These are phyloP conservation scores for Syzygium oleosum DNA, from an alignment of 345 rosid genomes.

Conservation along the genomic window DNA sequence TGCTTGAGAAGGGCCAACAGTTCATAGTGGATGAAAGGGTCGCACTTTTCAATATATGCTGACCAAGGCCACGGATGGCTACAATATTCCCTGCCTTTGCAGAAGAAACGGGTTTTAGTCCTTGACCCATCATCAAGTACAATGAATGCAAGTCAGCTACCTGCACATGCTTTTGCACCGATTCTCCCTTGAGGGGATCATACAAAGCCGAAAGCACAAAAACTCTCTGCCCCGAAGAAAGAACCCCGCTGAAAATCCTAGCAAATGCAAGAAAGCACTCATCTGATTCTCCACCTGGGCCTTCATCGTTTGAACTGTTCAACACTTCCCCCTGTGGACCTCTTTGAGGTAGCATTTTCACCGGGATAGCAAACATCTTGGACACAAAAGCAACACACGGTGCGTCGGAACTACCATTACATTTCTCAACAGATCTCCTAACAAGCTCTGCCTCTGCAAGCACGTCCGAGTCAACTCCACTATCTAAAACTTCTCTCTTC, in stretches of 20 bases:
- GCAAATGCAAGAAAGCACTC: slow-evolving; percentile 99
- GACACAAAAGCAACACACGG: slow-evolving; percentile 89
- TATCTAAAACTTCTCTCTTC: slow-evolving; percentile 41
- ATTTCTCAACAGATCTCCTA: slow-evolving; percentile 67
- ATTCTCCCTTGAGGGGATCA: slow-evolving; percentile 68
- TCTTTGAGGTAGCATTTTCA: slow-evolving; percentile 65
- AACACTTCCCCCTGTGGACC: slow-evolving; percentile 66
- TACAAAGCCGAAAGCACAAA: slow-evolving; percentile 78
- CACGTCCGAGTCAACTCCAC: slow-evolving; percentile 29
- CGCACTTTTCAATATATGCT: slow-evolving; percentile 83
- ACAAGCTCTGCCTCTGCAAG: slow-evolving; percentile 61
- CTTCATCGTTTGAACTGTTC: slow-evolving; percentile 39
- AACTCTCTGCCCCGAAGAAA: slow-evolving; percentile 48
- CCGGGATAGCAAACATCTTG: slow-evolving; percentile 87
- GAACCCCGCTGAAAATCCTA: slow-evolving; percentile 84
- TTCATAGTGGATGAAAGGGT: slow-evolving; percentile 81
- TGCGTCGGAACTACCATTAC: slow-evolving; percentile 54
- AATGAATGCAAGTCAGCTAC: slow-evolving; percentile 79
- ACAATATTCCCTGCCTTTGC: slow-evolving; percentile 87
- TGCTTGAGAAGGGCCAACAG: slow-evolving; percentile 95
- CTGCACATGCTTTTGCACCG: slow-evolving; percentile 72
- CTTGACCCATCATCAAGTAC: slow-evolving; percentile 98
- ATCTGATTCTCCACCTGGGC: slow-evolving; percentile 45
- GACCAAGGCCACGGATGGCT: slow-evolving; percentile 92
- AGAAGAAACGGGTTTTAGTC: slow-evolving; percentile 59